phyloP scores from a whole-genome alignment of 805 yeast genomes.

The Zygosaccharomyces rouxii region DNA sequence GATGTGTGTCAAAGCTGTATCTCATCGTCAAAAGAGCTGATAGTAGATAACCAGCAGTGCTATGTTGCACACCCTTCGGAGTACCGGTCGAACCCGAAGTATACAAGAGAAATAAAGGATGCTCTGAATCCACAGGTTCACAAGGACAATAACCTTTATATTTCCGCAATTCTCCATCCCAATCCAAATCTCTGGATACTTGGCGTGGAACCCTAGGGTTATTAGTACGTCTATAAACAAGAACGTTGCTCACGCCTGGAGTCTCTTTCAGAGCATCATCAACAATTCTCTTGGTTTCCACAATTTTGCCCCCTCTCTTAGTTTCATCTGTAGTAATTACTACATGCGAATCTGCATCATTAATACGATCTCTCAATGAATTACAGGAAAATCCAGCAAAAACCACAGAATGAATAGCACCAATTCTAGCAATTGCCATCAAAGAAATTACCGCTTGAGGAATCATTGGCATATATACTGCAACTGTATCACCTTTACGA shows the following conservation, averaged over 20 bases:
- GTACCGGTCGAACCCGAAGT: slow-evolving; percentile 87
- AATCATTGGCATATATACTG: slow-evolving; percentile 82
- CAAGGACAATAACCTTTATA: slow-evolving; percentile 70
- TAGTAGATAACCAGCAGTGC: slow-evolving; percentile 74
- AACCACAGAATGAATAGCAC: slow-evolving; percentile 81
- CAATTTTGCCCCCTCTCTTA: slow-evolving; percentile 76
- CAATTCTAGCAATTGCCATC: slow-evolving; percentile 73
- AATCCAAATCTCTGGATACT: slow-evolving; percentile 65
- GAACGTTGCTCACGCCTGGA: slow-evolving; percentile 62
- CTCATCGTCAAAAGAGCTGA: slow-evolving; percentile 71
- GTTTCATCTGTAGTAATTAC: slow-evolving; percentile 81
- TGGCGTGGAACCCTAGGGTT: slow-evolving; percentile 42
- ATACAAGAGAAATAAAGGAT: slow-evolving; percentile 73
- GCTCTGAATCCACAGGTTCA: slow-evolving; percentile 71
- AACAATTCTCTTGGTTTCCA: slow-evolving; percentile 75
- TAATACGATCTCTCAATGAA: slow-evolving; percentile 65
- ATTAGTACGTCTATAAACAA: slow-evolving; percentile 73
- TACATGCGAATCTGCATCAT: slow-evolving; percentile 65
- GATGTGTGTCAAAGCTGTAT: slow-evolving; percentile 72
- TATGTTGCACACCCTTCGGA: slow-evolving; percentile 82
- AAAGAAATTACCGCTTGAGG: slow-evolving; percentile 73
- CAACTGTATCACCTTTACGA: slow-evolving; percentile 78
- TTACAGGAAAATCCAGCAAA: slow-evolving; percentile 82
- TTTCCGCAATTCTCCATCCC: slow-evolving; percentile 66
- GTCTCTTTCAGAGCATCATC: slow-evolving; percentile 70